Evolutionary conservation across 805 yeast genomes (phyloP).

Genomic region (Ogataea siamensis): DNA sequence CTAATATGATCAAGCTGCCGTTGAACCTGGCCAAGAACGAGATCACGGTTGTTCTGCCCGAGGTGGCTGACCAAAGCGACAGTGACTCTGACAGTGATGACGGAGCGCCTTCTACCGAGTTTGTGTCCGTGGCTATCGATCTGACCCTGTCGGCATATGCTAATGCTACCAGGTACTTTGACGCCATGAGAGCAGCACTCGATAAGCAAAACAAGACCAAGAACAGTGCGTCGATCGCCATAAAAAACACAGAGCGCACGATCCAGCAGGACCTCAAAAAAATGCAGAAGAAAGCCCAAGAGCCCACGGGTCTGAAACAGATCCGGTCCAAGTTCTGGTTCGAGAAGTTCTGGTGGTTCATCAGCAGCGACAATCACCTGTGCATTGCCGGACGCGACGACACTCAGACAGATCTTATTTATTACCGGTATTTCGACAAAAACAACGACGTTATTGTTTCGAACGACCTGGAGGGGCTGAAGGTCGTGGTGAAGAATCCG

Average conservation of each 20-base stretch:
- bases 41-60: conserved; percentile 56
- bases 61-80: conserved; percentile 37
- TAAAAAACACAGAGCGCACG: conserved; percentile 77
- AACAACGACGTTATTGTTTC: conserved; percentile 70
- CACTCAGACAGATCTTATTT: conserved; percentile 75
- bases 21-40: conserved; percentile 68
- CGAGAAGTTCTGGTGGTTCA: conserved; percentile 92
- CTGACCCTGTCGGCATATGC: conserved; percentile 77
- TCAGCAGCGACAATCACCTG: conserved; percentile 84
- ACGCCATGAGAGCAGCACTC: conserved; percentile 68
- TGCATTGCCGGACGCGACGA: conserved; percentile 85
- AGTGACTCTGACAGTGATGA: conserved; percentile 28
- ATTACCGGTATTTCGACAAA: conserved; percentile 67
- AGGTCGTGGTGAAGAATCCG: conserved; percentile 81
- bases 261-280: conserved; percentile 70
- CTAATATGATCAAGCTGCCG: conserved; percentile 61
- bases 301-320: conserved; percentile 47
- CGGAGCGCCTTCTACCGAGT: conserved; percentile 15
- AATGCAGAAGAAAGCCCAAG: conserved; percentile 56
- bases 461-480: conserved; percentile 72
- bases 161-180: conserved; percentile 80
- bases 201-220: conserved; percentile 80
- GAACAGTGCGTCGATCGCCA: conserved; percentile 70
- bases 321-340: conserved; percentile 81
- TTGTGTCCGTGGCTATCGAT: conserved; percentile 61